Conservation (phyloP, 257 asterid genomes). For the Knoxia roxburghii region DNA sequence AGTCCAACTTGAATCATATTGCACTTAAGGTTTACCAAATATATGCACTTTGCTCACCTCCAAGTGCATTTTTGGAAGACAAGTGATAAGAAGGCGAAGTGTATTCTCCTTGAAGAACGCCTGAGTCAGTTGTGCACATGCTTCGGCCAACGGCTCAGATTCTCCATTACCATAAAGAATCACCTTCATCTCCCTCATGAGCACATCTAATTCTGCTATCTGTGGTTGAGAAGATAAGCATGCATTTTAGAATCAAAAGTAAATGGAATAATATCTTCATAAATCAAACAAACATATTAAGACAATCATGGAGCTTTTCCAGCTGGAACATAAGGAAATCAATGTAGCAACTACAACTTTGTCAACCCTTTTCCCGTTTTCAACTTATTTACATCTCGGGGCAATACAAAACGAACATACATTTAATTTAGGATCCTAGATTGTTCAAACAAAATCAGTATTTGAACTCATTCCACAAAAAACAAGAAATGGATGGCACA, state of each 20-base stretch:
- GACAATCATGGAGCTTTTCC: not conserved
- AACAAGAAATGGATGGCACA: not conserved
- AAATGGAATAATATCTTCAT: not conserved
- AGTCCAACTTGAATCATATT: not conserved
- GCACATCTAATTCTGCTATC: slow-evolving; percentile 53
- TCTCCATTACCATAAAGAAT: slow-evolving; percentile 64
- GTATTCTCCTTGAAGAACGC: slow-evolving; percentile 64
- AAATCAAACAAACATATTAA: not conserved
- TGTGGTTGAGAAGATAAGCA: slow-evolving; percentile 25
- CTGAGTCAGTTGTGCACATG: slow-evolving; percentile 64
- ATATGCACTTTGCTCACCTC: slow-evolving; percentile 41
- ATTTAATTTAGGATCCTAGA: not conserved
- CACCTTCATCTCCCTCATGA: slow-evolving; percentile 58
- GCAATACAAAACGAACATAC: not conserved
- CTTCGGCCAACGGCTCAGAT: slow-evolving; percentile 69
- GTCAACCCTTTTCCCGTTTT: not conserved
- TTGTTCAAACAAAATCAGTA: not conserved
- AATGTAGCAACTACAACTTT: not conserved
- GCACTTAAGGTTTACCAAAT: not conserved
- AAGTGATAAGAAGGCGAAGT: slow-evolving; percentile 54
- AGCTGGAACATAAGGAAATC: not conserved
- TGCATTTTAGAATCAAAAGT: not conserved
- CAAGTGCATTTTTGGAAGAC: slow-evolving; percentile 67
- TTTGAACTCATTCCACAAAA: not conserved
- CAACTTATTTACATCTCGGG: not conserved